phyloP scores from a whole-genome alignment of 192 early-diverging fungal species.

The Podila epigama region DNA sequence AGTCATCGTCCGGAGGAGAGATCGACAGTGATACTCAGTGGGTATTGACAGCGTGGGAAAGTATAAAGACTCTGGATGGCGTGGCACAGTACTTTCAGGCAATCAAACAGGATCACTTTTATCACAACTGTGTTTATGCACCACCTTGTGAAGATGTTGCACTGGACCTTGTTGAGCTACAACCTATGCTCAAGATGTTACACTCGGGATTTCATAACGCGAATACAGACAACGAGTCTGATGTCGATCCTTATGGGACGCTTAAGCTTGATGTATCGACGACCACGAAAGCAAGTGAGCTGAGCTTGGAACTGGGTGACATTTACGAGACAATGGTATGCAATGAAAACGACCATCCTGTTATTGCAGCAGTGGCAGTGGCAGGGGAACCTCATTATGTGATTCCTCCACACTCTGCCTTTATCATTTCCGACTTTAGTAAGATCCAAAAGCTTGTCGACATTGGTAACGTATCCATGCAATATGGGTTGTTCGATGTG shows the following conservation, averaged over 20 bases:
- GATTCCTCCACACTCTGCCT: slow-evolving; percentile 39
- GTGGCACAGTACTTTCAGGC: neutral
- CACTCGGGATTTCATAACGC: slow-evolving; percentile 18
- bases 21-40: slow-evolving; percentile 5
- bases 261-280: neutral
- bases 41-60: slow-evolving; percentile 3
- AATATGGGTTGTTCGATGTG: no score
- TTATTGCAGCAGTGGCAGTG: slow-evolving; percentile 3
- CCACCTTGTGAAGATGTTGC: slow-evolving; percentile 9
- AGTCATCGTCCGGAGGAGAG: neutral
- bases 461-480: no score
- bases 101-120: slow-evolving; percentile 19
- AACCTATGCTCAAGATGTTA: slow-evolving; percentile 18
- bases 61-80: neutral
- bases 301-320: slow-evolving; percentile 16
- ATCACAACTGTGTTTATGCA: slow-evolving; percentile 12
- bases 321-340: slow-evolving; percentile 15
- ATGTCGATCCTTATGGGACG: neutral
- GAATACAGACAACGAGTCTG: neutral
- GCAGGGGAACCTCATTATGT: slow-evolving; percentile 26
- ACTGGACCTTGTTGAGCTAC: slow-evolving; percentile 22
- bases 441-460: slow-evolving; percentile 27
- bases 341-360: neutral
- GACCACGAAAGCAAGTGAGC: neutral
- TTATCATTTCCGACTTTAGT: slow-evolving; percentile 40